These are phyloP conservation scores for Coccomyxa sp. DNA, from an alignment of 139 green algal species.

Conservation along the genomic window DNA sequence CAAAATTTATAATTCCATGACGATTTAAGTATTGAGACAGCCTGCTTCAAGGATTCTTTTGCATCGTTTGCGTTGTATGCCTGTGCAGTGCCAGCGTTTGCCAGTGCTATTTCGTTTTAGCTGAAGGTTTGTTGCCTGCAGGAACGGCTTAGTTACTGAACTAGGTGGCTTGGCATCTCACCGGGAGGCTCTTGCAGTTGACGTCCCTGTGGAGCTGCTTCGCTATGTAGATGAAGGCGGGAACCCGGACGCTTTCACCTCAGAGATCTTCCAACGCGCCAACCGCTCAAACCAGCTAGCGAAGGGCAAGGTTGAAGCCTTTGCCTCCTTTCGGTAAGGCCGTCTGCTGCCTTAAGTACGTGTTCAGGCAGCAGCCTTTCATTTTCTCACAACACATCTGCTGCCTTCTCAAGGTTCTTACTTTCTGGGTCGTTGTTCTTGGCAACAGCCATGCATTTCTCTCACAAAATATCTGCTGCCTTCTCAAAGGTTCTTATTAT, in stretches of 20 bases:
- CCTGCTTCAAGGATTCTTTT: too few relatives aligned
- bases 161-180: not conserved
- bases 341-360: too few relatives aligned
- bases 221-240: slow-evolving; percentile 27
- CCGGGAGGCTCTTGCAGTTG: not conserved
- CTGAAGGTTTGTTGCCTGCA: not conserved
- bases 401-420: not conserved
- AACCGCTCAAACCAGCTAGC: slow-evolving; percentile 25
- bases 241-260: slow-evolving; percentile 32
- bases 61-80: too few relatives aligned
- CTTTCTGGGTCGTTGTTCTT: not conserved
- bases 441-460: not conserved
- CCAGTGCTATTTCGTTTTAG: too few relatives aligned
- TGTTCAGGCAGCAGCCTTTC: not conserved
- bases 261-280: slow-evolving; percentile 3
- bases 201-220: slow-evolving; percentile 4
- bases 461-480: not conserved
- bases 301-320: slow-evolving; percentile 24
- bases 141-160: not conserved
- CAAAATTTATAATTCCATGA: too few relatives aligned
- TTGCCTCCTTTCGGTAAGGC: slow-evolving; percentile 1
- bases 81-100: too few relatives aligned
- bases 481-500: not conserved
- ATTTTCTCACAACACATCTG: not conserved
- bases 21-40: too few relatives aligned